Evolutionary conservation across 805 yeast species (phyloP).

Genomic region (Kluyveromyces wickerhamii): DNA sequence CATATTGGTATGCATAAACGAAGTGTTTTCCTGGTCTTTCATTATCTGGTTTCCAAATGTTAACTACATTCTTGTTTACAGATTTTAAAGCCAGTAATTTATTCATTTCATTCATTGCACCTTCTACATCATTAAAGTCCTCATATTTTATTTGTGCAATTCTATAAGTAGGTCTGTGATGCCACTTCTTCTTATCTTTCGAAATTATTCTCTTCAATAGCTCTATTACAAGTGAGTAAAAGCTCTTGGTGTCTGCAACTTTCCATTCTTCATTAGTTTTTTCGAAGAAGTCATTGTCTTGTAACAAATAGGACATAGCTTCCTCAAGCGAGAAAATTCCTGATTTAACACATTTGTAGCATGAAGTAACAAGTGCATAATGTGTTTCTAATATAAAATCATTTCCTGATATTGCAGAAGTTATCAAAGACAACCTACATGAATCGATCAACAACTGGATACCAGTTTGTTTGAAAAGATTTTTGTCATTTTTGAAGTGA

Average conservation of each 20-base stretch:
- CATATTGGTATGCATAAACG: conserved; percentile 63
- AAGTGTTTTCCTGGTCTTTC: conserved; percentile 94
- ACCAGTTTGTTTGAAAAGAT: conserved; percentile 20
- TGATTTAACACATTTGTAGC: conserved; percentile 46
- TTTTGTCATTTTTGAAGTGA: conserved; percentile 39
- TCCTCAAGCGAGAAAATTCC: conserved; percentile 29
- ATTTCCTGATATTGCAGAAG: conserved; percentile 25
- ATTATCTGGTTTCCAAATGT: conserved; percentile 87
- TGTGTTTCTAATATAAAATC: conserved; percentile 74
- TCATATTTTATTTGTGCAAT: conserved; percentile 55
- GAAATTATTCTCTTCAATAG: conserved; percentile 41
- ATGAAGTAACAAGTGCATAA: conserved; percentile 49
- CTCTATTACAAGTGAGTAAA: conserved; percentile 36
- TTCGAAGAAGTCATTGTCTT: conserved; percentile 29
- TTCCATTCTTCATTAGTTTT: conserved; percentile 19
- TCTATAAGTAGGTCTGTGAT: conserved; percentile 73
- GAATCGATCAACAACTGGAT: conserved; percentile 39
- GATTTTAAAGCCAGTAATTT: conserved; percentile 57
- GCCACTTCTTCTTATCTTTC: conserved; percentile 83
- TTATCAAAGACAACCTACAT: conserved; percentile 34
- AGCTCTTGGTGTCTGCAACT: conserved; percentile 18
- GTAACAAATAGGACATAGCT: conserved; percentile 36
- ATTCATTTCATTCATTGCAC: conserved; percentile 59
- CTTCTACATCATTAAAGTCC: conserved; percentile 42
- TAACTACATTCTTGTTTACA: conserved; percentile 61